Percentiles rank a stretch among this genome's conserved stretches.
These are phyloP conservation scores for Mycena crocata DNA, from an alignment of 768 basidiomycete genomes.

Conservation along the genomic window DNA sequence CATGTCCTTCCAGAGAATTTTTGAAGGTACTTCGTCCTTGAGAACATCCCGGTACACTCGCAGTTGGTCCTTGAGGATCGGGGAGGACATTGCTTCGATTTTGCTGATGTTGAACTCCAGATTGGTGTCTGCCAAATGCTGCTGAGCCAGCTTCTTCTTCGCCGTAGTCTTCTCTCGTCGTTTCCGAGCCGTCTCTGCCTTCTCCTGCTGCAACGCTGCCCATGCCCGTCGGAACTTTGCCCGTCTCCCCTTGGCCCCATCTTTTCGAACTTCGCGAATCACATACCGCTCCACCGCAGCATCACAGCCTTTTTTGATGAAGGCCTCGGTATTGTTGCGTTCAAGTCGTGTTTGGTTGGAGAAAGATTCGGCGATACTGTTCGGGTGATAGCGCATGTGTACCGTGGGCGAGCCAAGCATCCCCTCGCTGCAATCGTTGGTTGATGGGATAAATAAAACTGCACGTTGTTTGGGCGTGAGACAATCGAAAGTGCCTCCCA, in stretches of 20 bases:
- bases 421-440: too few species aligned
- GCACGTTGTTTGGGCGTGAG: too few species aligned
- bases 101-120: background rate
- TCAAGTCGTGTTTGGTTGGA: background rate
- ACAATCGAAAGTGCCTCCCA: too few species aligned
- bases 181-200: background rate
- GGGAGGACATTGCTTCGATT: background rate
- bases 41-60: background rate
- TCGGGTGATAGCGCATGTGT: too few species aligned
- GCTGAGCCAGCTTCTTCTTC: background rate
- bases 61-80: background rate
- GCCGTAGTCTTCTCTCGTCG: background rate
- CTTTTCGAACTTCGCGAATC: background rate
- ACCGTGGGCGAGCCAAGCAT: too few species aligned
- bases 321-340: conserved; percentile 1
- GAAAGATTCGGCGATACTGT: background rate
- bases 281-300: background rate
- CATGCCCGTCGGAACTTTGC: background rate
- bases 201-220: background rate
- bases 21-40: background rate
- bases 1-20: background rate
- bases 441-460: too few species aligned
- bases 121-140: background rate
- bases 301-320: background rate
- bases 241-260: background rate